phyloP scores from a whole-genome alignment of 1,284 basidiomycete species.

The Leccinum subfulvum region DNA sequence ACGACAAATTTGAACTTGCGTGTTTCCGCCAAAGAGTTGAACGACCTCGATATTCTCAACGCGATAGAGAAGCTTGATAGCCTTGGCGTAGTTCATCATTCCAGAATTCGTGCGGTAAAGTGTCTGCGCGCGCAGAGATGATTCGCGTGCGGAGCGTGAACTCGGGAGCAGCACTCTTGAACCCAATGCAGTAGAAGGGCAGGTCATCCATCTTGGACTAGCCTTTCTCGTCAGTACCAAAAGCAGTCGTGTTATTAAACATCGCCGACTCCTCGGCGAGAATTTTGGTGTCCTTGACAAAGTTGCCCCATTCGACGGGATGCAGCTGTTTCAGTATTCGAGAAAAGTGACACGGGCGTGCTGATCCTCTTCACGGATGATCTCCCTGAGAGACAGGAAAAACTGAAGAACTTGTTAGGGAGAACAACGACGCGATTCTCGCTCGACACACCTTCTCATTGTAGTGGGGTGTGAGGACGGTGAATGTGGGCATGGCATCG shows the following conservation, averaged over 20 bases:
- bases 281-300: constrained; percentile 99
- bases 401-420: constrained; percentile 50
- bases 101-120: constrained; percentile 99
- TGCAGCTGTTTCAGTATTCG: constrained; percentile 98
- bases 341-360: constrained; percentile 92
- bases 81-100: constrained; percentile 99
- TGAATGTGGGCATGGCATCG: constrained; percentile 97
- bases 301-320: constrained; percentile 99
- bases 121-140: constrained; percentile 96
- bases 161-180: constrained; percentile 98
- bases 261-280: constrained; percentile 93
- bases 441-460: constrained; percentile 75
- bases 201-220: constrained; percentile 89
- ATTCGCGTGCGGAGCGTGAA: constrained; percentile 98
- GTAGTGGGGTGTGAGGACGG: constrained; percentile 93
- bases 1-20: constrained; percentile 99
- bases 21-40: constrained; percentile 95
- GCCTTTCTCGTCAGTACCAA: constrained; percentile 84
- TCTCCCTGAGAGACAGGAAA: constrained; percentile 88
- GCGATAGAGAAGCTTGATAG: constrained; percentile 98
- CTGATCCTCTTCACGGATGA: constrained; percentile 95
- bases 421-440: background rate
- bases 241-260: constrained; percentile 79
- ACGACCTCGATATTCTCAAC: constrained; percentile 99
- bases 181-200: constrained; percentile 96